Evolutionary conservation across 2,329 filamentous ascomycete genomes (phyloP), one percentile per base, ranked within the genome.

Genomic region (Sporothrix phasma): DNA sequence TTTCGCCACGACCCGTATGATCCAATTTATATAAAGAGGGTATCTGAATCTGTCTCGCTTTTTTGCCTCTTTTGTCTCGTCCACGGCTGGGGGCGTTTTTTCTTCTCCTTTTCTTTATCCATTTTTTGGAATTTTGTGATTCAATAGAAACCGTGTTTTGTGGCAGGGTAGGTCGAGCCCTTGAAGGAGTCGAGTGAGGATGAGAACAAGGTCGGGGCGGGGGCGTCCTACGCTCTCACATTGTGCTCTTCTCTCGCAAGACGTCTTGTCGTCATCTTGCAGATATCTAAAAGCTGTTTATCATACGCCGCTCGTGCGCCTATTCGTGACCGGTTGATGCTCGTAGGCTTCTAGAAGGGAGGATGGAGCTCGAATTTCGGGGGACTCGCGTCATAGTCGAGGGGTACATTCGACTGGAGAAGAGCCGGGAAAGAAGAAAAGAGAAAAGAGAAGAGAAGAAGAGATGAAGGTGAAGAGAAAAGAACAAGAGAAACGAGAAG

Each of bases 1-100:
- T 34, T 34, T 26, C n/a, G 19, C 56, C n/a, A 60, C 26, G 56
- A 60, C 34, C 39, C 56, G 56, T 60, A 60, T 60, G 56, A 60
- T 34, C 39, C 24, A 46, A 19, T 19, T 43, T 58, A 58, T 58
- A 58, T 58, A 60, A 46, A 60, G 39, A 60, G 24, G n/a, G 29
- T 10, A 34, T 47, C 19, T 47, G 39, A 17, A 41, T 41, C 41
- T 61, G 3, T 49, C 7, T 49, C 41, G 13, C 17, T 26, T 6
- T 34, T 34, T 24, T 17, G 34, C 34, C 10, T 34, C 22, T n/a
- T 61, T 37, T 31, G 10, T 43, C 29, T 13, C 24, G 24, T 34
- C 17, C 26, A 29, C 19, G 41, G 10, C 29, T 22, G 43, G 6
- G 22, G 26, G 41, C 26, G 15, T 26, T 61, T 19, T 24, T 61